Conservation (phyloP, 805 yeast genomes). For the Cyberlindnera suaveolens region DNA sequence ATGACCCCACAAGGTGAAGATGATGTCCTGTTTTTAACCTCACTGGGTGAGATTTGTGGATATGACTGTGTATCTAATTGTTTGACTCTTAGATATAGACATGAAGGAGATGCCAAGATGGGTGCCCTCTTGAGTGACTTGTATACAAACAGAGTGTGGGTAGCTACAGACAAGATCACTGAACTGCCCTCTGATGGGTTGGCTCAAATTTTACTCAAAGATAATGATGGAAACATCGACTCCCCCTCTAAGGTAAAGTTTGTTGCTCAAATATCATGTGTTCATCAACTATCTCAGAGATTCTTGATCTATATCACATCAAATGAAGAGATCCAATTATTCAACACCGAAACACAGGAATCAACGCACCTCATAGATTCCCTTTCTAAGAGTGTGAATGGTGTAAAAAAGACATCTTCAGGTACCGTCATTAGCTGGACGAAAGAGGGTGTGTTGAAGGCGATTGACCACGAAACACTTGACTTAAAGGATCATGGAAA, state of each 20-base stretch:
- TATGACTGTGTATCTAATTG: constrained; percentile 12
- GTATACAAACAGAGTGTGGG: constrained; percentile 24
- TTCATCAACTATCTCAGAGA: constrained; percentile 22
- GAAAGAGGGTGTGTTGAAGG: constrained; percentile 33
- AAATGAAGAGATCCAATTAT: constrained; percentile 31
- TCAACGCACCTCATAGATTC: constrained; percentile 28
- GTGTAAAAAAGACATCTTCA: constrained; percentile 30
- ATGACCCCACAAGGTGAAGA: constrained; percentile 13
- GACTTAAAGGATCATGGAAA: constrained; percentile 6
- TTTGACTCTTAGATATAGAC: constrained; percentile 11
- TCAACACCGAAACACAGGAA: constrained; percentile 12
- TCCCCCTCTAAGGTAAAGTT: constrained; percentile 23
- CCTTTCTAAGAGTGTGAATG: constrained; percentile 32
- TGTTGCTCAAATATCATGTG: constrained; percentile 13
- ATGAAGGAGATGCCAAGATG: constrained; percentile 6
- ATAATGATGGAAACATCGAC: constrained; percentile 28
- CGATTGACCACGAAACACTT: constrained; percentile 17
- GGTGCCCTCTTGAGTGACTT: constrained; percentile 18
- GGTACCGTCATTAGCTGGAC: constrained; percentile 36
- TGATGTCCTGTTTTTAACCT: constrained; percentile 19
- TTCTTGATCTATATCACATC: constrained; percentile 30
- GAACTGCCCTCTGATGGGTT: constrained; percentile 18
- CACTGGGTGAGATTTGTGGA: constrained; percentile 21
- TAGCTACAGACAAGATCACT: constrained; percentile 16
- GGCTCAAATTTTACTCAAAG: constrained; percentile 21